Conservation (phyloP, 768 basidiomycete species). For the Podaxis rugospora region DNA sequence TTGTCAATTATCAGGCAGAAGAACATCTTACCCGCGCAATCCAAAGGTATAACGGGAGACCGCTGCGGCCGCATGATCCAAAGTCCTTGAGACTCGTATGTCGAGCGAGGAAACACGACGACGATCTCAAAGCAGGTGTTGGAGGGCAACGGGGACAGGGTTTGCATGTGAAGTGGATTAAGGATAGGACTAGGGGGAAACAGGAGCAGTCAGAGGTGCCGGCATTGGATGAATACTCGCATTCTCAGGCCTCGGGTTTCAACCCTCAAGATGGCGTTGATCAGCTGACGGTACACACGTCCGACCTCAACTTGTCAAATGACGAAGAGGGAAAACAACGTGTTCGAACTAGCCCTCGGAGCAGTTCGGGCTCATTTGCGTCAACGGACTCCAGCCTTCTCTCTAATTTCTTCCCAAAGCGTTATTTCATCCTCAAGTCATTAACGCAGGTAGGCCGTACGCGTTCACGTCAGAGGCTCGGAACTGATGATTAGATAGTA, state of each 20-base stretch:
- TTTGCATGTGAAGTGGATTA: slow-evolving; percentile 81
- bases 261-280: slow-evolving; percentile 20
- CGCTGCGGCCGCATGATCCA: slow-evolving; percentile 65
- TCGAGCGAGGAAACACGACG: slow-evolving; percentile 72
- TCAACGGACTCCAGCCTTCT: slow-evolving; percentile 86
- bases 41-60: slow-evolving; percentile 62
- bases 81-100: slow-evolving; percentile 80
- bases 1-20: slow-evolving; percentile 80
- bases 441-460: slow-evolving; percentile 58
- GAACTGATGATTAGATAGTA: slow-evolving; percentile 36
- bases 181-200: slow-evolving; percentile 41
- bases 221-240: slow-evolving; percentile 19
- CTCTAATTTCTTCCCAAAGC: slow-evolving; percentile 68
- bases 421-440: slow-evolving; percentile 93
- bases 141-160: slow-evolving; percentile 87
- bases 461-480: background rate
- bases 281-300: slow-evolving; percentile 18
- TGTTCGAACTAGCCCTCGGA: slow-evolving; percentile 33
- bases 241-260: slow-evolving; percentile 11
- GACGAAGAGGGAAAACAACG: slow-evolving; percentile 31
- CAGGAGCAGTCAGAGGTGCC: slow-evolving; percentile 17
- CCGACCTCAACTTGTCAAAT: slow-evolving; percentile 33
- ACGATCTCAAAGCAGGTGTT: slow-evolving; percentile 86
- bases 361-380: slow-evolving; percentile 64
- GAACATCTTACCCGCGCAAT: slow-evolving; percentile 64